Conservation (phyloP, 2,329 filamentous ascomycete species). For the Alternaria ethzedia region DNA sequence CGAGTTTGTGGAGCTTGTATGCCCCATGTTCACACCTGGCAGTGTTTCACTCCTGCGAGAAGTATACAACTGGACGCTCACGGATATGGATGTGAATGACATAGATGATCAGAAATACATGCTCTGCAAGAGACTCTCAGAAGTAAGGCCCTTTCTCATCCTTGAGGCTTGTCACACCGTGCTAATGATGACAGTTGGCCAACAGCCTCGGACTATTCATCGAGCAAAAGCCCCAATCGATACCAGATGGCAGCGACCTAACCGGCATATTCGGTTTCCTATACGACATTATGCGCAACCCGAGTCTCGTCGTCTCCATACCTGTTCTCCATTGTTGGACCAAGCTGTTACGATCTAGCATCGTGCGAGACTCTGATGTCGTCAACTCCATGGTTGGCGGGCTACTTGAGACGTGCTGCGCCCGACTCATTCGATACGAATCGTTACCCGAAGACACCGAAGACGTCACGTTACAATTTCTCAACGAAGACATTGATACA, state of each 20-base stretch:
- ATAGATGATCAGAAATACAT: conserved; percentile 92
- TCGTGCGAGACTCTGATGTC: conserved; percentile 70
- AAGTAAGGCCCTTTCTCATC: conserved; percentile 62
- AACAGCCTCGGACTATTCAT: conserved; percentile 85
- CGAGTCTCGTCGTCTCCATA: conserved; percentile 91
- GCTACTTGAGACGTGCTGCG: conserved; percentile 81
- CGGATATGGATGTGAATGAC: conserved; percentile 79
- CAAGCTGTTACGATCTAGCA: conserved; percentile 74
- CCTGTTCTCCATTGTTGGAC: conserved; percentile 91
- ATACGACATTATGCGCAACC: conserved; percentile 78
- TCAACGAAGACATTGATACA: conserved; percentile 94
- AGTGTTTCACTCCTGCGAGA: conserved; percentile 74
- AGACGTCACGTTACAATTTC: conserved; percentile 78
- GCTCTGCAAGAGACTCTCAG: conserved; percentile 90
- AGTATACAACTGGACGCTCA: conserved; percentile 79
- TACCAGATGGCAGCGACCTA: conserved; percentile 71
- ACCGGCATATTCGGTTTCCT: conserved; percentile 80
- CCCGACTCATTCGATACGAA: conserved; percentile 86
- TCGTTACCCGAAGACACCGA: conserved; percentile 80
- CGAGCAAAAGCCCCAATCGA: conserved; percentile 73
- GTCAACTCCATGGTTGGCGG: conserved; percentile 70
- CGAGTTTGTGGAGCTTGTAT: conserved; percentile 79
- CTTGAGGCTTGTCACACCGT: conserved; percentile 8
- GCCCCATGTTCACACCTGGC: conserved; percentile 76
- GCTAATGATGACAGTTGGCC: conserved; percentile 66